Evolutionary conservation across 2,329 filamentous ascomycete species (phyloP).

Genomic region (Cladobotryum protrusum): DNA sequence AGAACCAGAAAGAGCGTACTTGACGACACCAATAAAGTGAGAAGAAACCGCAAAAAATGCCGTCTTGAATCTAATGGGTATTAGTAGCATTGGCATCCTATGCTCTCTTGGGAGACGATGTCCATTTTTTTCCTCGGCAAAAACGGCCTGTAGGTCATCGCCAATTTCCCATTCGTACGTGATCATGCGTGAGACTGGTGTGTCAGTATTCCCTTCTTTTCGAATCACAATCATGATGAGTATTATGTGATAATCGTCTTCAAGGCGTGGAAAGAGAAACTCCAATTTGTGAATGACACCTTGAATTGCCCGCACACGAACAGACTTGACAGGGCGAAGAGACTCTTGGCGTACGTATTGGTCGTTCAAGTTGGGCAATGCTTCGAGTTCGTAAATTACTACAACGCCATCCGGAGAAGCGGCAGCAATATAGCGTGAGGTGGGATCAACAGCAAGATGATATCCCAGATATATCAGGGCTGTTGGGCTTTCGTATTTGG

Average conservation of each 20-base stretch:
- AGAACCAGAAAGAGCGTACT: constrained; percentile 46
- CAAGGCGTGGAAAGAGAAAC: constrained; percentile 67
- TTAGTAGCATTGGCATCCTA: constrained; percentile 60
- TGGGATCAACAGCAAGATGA: constrained; percentile 71
- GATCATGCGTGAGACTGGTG: constrained; percentile 41
- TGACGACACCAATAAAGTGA: constrained; percentile 49
- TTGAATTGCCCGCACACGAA: constrained; percentile 43
- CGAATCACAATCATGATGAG: constrained; percentile 59
- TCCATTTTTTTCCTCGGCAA: constrained; percentile 42
- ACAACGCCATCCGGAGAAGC: constrained; percentile 66
- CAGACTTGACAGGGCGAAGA: constrained; percentile 52
- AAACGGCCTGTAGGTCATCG: constrained; percentile 39
- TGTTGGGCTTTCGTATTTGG: constrained; percentile 52
- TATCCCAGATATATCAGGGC: constrained; percentile 54
- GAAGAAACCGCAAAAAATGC: constrained; percentile 65
- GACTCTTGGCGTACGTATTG: constrained; percentile 41
- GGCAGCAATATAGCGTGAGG: constrained; percentile 61
- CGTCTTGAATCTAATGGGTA: constrained; percentile 64
- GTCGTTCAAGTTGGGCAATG: constrained; percentile 43
- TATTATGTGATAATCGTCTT: constrained; percentile 66
- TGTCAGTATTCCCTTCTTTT: constrained; percentile 26
- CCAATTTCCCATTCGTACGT: constrained; percentile 57
- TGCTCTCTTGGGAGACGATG: constrained; percentile 44
- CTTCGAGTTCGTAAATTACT: constrained; percentile 63
- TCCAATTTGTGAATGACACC: constrained; percentile 81